Base-by-base conservation (phyloP, 305 asterid genomes). In the Striga hermonthica region DNA sequence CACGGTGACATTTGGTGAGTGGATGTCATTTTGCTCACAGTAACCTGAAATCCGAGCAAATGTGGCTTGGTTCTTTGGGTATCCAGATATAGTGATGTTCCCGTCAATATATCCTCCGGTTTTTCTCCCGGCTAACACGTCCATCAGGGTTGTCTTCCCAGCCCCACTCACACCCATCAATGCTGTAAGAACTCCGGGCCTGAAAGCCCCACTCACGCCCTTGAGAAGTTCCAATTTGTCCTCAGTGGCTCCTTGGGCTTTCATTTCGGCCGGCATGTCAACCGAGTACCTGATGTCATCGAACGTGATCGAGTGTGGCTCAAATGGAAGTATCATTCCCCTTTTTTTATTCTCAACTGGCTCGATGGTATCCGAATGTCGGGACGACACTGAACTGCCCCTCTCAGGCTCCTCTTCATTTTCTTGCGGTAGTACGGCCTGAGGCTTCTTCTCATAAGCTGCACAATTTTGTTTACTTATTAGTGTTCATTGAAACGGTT, bases 371-470 rank as follows among this genome's bases (percentile, higher is more conserved):
- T 67, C 9, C 5, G 58, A 2, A 68, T 10, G 62, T 16, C 38
- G 55, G 28, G 22, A 40, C n/a, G n/a, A n/a, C n/a, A n/a, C n/a
- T n/a, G n/a, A n/a, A n/a, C n/a, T n/a, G n/a, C n/a, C n/a, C n/a
- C n/a, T n/a, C n/a, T n/a, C n/a, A n/a, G n/a, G n/a, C n/a, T n/a
- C 31, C 8, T 78, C 70, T 28, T 65, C 77, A 6, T 9, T 41
- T 43, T 59, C 80, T 53, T 73, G 80, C 37, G 78, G 78, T 41
- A 80, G 55, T 37, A 70, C 69, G 41, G 83, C 76, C 67, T 43
- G 83, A 65, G 84, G 75, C 77, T 81, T 83, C 77, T 81, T 83
- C 16, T 79, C 86, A 34, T 74, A 75, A 50, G 87, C 95, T 87
- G 83, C 73, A 75, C 4, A 53, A 56, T 14, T 38, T 13, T 45